Percentiles rank a stretch among this genome's conserved stretches.
Evolutionary conservation across 2,329 filamentous ascomycete species (phyloP).

Genomic region (Parastagonospora nodorum): DNA sequence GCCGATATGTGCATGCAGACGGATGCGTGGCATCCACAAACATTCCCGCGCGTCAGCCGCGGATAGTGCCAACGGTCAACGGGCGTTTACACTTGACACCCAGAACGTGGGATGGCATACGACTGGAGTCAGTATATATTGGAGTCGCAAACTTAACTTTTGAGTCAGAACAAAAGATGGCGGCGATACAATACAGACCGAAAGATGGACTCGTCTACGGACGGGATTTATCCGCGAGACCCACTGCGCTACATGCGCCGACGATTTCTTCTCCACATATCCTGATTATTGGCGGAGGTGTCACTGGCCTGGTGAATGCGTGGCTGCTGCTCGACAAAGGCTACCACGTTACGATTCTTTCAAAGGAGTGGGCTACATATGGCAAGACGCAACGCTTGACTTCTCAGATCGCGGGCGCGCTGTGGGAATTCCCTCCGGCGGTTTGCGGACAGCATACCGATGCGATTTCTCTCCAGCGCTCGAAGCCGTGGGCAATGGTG

Average conservation of each 20-base stretch:
- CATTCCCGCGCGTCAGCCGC: too few species aligned
- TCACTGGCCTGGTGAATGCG: conserved; percentile 41
- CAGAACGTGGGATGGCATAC: too few species aligned
- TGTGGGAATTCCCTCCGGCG: conserved; percentile 55
- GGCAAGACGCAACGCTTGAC: conserved; percentile 48
- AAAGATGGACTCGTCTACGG: not conserved
- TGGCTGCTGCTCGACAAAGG: conserved; percentile 54
- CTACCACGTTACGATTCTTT: conserved; percentile 53
- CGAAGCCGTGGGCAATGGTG: conserved; percentile 50
- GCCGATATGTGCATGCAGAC: too few species aligned
- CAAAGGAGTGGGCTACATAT: conserved; percentile 49
- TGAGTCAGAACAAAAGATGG: too few species aligned
- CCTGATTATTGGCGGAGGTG: conserved; percentile 33
- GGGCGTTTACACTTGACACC: too few species aligned
- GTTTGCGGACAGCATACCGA: conserved; percentile 53
- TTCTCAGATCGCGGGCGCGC: conserved; percentile 54
- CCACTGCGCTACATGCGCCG: not conserved
- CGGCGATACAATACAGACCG: too few species aligned
- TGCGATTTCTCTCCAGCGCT: conserved; percentile 47
- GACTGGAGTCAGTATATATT: too few species aligned
- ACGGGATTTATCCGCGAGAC: not conserved
- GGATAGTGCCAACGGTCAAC: too few species aligned
- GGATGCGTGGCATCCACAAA: too few species aligned
- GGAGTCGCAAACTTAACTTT: too few species aligned
- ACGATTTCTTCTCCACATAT: conserved; percentile 10